A percentile compares a stretch with the other conserved stretches of the same genome.
These are phyloP conservation scores for Mediolabrus comicus DNA, from an alignment of 108 stramenopile species.

Conservation along the genomic window DNA sequence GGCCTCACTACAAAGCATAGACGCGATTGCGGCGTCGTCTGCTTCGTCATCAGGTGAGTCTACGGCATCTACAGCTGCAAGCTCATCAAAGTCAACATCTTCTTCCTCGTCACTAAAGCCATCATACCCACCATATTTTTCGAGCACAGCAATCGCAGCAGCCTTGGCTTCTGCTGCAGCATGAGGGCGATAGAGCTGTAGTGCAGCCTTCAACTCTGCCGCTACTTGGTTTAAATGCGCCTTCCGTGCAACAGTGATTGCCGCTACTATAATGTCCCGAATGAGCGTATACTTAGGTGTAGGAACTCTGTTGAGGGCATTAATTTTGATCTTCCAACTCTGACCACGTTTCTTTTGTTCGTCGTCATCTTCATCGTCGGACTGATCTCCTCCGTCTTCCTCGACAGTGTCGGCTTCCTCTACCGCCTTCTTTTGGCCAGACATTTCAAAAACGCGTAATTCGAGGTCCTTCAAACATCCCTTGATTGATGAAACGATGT, in stretches of 20 bases:
- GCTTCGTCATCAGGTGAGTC: conserved; percentile 30
- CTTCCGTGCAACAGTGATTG: conserved; percentile 79
- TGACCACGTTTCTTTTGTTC: conserved; percentile 38
- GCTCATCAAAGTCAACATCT: conserved; percentile 55
- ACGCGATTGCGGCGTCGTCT: conserved; percentile 36
- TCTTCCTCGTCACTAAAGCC: conserved; percentile 59
- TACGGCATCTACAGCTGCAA: conserved; percentile 37
- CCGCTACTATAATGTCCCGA: conserved; percentile 62
- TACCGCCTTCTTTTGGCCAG: conserved; percentile 61
- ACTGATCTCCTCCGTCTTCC: conserved; percentile 56
- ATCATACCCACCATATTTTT: conserved; percentile 70
- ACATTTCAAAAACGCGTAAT: conserved; percentile 43
- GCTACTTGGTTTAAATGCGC: conserved; percentile 67
- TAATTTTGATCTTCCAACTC: conserved; percentile 74
- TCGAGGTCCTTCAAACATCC: conserved; percentile 38
- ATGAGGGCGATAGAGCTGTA: conserved; percentile 60
- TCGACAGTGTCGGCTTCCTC: conserved; percentile 69
- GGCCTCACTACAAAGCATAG: conserved; percentile 67
- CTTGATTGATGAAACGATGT: conserved; percentile 50
- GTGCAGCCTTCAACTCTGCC: conserved; percentile 60
- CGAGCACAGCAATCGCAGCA: conserved; percentile 61
- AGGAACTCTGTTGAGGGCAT: conserved; percentile 54
- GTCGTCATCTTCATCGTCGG: conserved; percentile 52
- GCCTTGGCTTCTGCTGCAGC: conserved; percentile 66
- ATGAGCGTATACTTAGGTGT: conserved; percentile 52